phyloP scores from a whole-genome alignment of 148 eudicot genomes.

The Amaranthus palmeri region DNA sequence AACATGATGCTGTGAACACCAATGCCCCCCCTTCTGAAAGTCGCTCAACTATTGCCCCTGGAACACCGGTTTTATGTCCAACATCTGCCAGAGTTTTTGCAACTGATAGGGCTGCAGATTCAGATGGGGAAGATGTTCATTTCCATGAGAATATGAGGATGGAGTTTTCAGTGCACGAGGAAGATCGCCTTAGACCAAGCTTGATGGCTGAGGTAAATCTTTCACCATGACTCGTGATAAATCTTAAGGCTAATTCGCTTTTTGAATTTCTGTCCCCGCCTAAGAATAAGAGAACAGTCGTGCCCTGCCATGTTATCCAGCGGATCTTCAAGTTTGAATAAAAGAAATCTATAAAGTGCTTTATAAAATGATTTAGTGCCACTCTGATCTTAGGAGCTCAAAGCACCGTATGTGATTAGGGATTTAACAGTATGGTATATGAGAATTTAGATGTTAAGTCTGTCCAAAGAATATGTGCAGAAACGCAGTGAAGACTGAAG shows the following conservation, averaged over 20 bases:
- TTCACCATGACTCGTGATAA: background rate
- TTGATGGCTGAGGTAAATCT: conserved; percentile 53
- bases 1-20: conserved; percentile 21
- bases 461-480: background rate
- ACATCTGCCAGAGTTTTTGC: conserved; percentile 36
- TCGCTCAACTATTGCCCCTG: conserved; percentile 53
- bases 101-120: conserved; percentile 26
- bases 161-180: conserved; percentile 17
- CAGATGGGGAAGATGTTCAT: conserved; percentile 37
- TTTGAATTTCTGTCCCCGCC: background rate
- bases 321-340: background rate
- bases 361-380: background rate
- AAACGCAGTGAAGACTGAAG: background rate
- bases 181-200: conserved; percentile 26
- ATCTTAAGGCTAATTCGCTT: too few species aligned
- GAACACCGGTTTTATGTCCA: conserved; percentile 55
- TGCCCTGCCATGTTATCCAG: too few species aligned
- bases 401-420: background rate
- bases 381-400: background rate
- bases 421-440: background rate
- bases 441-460: background rate
- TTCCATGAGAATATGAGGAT: conserved; percentile 32
- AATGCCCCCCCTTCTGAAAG: conserved; percentile 27
- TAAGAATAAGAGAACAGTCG: background rate
- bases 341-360: background rate